phyloP scores from a whole-genome alignment of 768 basidiomycete genomes.

The Agrocybe praecox region DNA sequence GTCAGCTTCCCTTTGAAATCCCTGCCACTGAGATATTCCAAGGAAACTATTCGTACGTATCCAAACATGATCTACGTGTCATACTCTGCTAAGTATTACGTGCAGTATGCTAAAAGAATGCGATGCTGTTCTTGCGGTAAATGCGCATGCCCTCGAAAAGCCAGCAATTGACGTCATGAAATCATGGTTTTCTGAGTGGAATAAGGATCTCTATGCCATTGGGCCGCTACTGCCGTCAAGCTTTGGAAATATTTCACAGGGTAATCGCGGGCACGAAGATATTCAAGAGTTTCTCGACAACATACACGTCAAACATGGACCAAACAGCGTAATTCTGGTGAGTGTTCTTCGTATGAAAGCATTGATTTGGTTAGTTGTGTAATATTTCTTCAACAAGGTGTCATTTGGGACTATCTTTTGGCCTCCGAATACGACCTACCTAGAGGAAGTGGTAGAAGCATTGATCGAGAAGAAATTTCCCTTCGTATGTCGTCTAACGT shows the following conservation, averaged over 20 bases:
- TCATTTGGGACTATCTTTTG: conserved; percentile 3
- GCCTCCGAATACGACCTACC: not conserved
- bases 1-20: not conserved
- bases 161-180: conserved; percentile 1
- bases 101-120: conserved; percentile 7
- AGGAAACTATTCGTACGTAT: not conserved
- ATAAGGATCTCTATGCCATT: conserved; percentile 4
- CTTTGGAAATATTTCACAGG: not conserved
- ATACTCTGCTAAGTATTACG: not conserved
- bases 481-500: not conserved
- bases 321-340: conserved; percentile 6
- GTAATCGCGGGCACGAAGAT: not conserved
- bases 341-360: not conserved
- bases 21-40: not conserved
- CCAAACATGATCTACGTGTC: not conserved
- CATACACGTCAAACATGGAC: not conserved
- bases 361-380: not conserved
- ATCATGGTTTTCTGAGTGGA: conserved; percentile 4
- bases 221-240: conserved; percentile 3
- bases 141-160: not conserved
- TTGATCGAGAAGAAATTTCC: conserved; percentile 1
- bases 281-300: conserved; percentile 4
- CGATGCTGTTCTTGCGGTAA: not conserved
- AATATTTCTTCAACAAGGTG: not conserved
- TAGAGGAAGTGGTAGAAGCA: not conserved